Base-by-base conservation (phyloP, 257 asterid species). In the Primulina eburnea region DNA sequence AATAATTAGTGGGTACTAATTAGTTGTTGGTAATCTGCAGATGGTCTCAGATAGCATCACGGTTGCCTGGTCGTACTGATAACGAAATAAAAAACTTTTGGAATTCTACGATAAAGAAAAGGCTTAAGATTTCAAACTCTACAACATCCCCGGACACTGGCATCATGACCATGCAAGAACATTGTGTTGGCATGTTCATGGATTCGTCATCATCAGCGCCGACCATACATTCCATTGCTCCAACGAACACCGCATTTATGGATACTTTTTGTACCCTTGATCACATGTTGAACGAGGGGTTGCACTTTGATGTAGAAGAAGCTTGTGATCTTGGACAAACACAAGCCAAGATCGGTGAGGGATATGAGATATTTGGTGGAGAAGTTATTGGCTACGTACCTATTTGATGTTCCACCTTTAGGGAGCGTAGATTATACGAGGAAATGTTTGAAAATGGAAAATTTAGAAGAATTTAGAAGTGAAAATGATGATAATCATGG, bases 11-110 rank as follows among this genome's bases (percentile, higher is more conserved):
- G 26, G 26, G 26, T 24, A 24, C 26, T 24, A 24, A 24, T 24
- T 24, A 24, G 26, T 24, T 24, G 1, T 24, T 24, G 26, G 26
- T 24, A 35, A 14, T 38, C 2, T 4, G 38, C 57, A 86, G 92
- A 62, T 86, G 92, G 92, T 86, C 92, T 21, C 89, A 83, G 73
- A 86, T 86, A 6, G 92, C 92, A 4, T 80, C 89, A 11, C 81
- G 92, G 30, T 68, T 86, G 71, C 92, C 87, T 0, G 92, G 92
- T 4, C 82, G 89, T 5, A 83, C 92, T 0, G 92, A 86, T 21
- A 86, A 86, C 18, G 89, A 86, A 57, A 86, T 86, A 16, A 86
- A 86, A 73, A 86, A 86, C 68, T 86, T 86, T 37, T 86, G 92
- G 92, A 86, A 83, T 30, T 86, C 92, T 5, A 72, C 89, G 2